Evolutionary conservation across 805 yeast species (phyloP).

Genomic region (Starmerella floris): DNA sequence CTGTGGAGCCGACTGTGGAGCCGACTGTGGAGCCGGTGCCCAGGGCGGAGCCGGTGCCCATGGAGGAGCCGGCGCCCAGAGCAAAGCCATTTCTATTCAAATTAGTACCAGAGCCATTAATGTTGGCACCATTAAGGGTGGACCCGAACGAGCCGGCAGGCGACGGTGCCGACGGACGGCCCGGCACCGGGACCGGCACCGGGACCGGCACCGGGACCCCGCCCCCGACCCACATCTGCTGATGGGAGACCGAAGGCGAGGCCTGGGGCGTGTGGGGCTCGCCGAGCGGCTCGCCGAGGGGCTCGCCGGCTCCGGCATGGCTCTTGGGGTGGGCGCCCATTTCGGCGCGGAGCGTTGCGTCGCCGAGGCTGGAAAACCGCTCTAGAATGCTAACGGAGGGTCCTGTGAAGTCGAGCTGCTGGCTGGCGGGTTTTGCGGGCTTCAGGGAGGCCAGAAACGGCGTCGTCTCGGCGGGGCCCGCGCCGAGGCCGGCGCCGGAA

Average conservation of each 20-base stretch:
- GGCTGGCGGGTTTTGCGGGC: neutral
- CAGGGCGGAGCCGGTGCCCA: neutral
- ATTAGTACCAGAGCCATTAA: neutral
- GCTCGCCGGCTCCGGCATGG: neutral
- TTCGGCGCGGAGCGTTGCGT: constrained; percentile 21
- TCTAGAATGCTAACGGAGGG: constrained; percentile 21
- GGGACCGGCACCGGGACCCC: constrained; percentile 7
- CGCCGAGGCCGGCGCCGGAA: too few relatives aligned
- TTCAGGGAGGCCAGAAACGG: constrained; percentile 15
- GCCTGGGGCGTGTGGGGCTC: constrained; percentile 4
- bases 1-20: neutral
- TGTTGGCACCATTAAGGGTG: constrained; percentile 30
- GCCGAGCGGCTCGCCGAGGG: neutral
- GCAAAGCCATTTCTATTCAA: neutral
- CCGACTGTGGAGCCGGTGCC: neutral
- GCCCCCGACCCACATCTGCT: neutral
- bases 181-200: constrained; percentile 1
- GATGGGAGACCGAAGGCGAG: neutral
- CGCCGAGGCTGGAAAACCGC: constrained; percentile 21
- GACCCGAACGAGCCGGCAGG: constrained; percentile 95
- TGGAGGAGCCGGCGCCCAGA: neutral
- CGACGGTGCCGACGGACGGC: constrained; percentile 76
- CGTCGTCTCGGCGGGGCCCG: too few relatives aligned
- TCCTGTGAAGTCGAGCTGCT: constrained; percentile 18
- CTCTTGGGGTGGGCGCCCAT: neutral